phyloP scores from a whole-genome alignment of 192 early-diverging fungal genomes.

The Coemansia sp. region DNA sequence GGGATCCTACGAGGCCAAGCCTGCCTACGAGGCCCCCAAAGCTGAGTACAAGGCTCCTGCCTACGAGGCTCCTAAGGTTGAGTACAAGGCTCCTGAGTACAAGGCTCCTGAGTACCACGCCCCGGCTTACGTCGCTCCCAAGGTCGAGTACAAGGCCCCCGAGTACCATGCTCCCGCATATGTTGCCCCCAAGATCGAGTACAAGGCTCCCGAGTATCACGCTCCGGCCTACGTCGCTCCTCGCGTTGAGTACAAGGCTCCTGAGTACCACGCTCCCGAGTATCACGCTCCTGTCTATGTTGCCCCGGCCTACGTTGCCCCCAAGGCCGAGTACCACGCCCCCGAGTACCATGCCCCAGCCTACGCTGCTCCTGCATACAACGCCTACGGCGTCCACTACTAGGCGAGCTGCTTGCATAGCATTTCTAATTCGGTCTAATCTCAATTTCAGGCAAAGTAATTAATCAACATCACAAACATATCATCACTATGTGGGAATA shows the following conservation, averaged over 20 bases:
- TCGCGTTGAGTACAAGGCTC: constrained; percentile 15
- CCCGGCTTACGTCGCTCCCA: constrained; percentile 5
- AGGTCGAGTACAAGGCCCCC: constrained; percentile 22
- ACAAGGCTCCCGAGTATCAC: constrained; percentile 18
- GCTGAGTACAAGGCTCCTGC: constrained; percentile 19
- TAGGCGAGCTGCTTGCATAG: not conserved
- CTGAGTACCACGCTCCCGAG: constrained; percentile 23
- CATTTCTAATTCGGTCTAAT: not conserved
- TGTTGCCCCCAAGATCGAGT: constrained; percentile 17
- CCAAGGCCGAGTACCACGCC: constrained; percentile 16
- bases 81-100: constrained; percentile 25
- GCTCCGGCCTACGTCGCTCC: constrained; percentile 9
- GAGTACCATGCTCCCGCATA: constrained; percentile 25
- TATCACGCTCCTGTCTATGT: not conserved
- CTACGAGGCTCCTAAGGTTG: constrained; percentile 12
- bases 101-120: constrained; percentile 17
- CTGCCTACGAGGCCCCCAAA: constrained; percentile 16
- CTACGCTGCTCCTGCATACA: constrained; percentile 12
- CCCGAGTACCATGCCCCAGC: constrained; percentile 18
- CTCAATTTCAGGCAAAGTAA: not conserved
- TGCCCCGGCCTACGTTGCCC: constrained; percentile 3
- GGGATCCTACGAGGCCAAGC: constrained; percentile 26
- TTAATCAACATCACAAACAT: not conserved
- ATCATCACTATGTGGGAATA: not conserved
- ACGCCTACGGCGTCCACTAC: constrained; percentile 8